Percentiles rank a stretch among this genome's conserved stretches.
These are phyloP conservation scores for Paecilomyces formosus DNA, from an alignment of 2,329 filamentous ascomycete genomes.

Conservation along the genomic window DNA sequence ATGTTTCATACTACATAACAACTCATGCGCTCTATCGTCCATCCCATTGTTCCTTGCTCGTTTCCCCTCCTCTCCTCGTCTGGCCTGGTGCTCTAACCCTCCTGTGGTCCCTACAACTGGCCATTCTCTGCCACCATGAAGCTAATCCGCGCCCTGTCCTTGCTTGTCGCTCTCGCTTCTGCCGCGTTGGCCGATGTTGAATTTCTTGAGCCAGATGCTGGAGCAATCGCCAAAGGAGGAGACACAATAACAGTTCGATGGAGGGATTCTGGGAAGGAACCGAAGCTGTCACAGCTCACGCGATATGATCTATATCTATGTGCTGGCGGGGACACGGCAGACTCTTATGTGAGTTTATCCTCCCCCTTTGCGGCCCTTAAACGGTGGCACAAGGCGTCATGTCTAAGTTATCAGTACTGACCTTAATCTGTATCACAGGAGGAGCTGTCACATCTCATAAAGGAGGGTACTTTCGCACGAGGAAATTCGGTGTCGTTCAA, in stretches of 20 bases:
- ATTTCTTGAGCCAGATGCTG: slow-evolving; percentile 48
- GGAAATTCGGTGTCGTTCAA: slow-evolving; percentile 38
- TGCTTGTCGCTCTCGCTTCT: slow-evolving; percentile 31
- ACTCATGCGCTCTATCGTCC: not conserved
- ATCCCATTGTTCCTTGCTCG: not conserved
- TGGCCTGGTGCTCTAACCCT: not conserved
- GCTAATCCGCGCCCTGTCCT: slow-evolving; percentile 19
- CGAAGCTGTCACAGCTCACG: slow-evolving; percentile 43
- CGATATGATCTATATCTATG: slow-evolving; percentile 54
- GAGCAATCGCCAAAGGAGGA: slow-evolving; percentile 43
- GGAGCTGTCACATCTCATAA: slow-evolving; percentile 33
- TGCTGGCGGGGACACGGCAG: slow-evolving; percentile 50
- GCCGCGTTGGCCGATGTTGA: slow-evolving; percentile 45
- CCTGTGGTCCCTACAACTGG: not conserved
- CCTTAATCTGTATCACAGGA: slow-evolving; percentile 22
- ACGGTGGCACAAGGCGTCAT: not conserved
- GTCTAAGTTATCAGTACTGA: not conserved
- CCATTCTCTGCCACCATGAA: slow-evolving; percentile 17
- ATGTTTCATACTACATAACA: not conserved
- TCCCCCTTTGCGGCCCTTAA: not conserved
- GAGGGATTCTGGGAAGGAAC: slow-evolving; percentile 47
- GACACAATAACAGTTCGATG: slow-evolving; percentile 48
- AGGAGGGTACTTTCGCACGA: slow-evolving; percentile 26
- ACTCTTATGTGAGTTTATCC: slow-evolving; percentile 35
- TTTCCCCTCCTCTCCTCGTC: not conserved